Evolutionary conservation across 2,329 filamentous ascomycete genomes (phyloP).

Genomic region (Alternaria burnsii): DNA sequence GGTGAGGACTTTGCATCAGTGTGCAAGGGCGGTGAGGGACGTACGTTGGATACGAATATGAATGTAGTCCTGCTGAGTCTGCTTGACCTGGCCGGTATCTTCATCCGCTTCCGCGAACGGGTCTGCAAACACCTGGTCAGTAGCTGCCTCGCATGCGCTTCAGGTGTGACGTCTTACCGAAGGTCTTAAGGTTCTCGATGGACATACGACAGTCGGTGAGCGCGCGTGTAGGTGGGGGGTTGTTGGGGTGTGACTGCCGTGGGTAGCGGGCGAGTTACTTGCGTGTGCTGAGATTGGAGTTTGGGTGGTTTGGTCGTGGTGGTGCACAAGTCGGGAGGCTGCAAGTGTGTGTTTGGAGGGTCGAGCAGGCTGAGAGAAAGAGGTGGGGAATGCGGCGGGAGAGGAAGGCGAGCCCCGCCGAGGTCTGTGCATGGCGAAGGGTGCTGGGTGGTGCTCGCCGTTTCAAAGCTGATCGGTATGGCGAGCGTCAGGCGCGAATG

Average conservation of each 20-base stretch:
- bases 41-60: slow-evolving; percentile 99
- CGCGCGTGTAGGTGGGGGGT: slow-evolving; percentile 34
- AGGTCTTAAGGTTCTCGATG: slow-evolving; percentile 57
- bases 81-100: slow-evolving; percentile 93
- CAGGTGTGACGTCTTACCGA: slow-evolving; percentile 48
- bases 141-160: slow-evolving; percentile 7
- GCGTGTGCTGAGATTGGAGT: slow-evolving; percentile 16
- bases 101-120: slow-evolving; percentile 99
- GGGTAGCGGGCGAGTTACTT: slow-evolving; percentile 13
- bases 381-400: slow-evolving; percentile 30
- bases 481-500: slow-evolving; percentile 5
- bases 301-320: slow-evolving; percentile 20
- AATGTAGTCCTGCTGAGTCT: slow-evolving; percentile 92
- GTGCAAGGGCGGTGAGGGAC: slow-evolving; percentile 23
- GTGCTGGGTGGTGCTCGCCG: slow-evolving; percentile 14
- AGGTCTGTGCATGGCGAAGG: slow-evolving; percentile 19
- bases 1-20: slow-evolving; percentile 5
- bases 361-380: slow-evolving; percentile 25
- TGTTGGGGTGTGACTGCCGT: slow-evolving; percentile 21
- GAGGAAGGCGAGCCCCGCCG: slow-evolving; percentile 19
- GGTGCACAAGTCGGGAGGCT: slow-evolving; percentile 14
- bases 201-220: slow-evolving; percentile 43
- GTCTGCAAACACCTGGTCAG: slow-evolving; percentile 55
- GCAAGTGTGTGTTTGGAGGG: slow-evolving; percentile 12
- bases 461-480: slow-evolving; percentile 9